These are phyloP conservation scores for Rutidosis leptorrhynchoides DNA, from an alignment of 129 eudicot species.

Conservation along the genomic window DNA sequence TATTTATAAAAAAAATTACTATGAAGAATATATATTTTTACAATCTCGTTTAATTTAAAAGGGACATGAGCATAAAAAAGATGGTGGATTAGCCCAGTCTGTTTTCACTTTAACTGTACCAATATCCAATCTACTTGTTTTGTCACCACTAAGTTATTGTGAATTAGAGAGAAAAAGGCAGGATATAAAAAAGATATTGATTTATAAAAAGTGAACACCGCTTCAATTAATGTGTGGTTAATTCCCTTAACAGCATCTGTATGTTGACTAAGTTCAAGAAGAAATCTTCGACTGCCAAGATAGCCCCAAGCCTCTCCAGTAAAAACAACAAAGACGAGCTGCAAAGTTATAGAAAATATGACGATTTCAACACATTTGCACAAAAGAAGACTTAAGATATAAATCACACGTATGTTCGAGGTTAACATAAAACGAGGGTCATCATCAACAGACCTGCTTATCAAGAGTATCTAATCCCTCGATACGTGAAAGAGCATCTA, in stretches of 20 bases:
- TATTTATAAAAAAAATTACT: neutral
- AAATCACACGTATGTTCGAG: neutral
- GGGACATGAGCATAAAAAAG: neutral
- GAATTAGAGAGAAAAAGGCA: neutral
- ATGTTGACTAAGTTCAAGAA: slow-evolving; percentile 79
- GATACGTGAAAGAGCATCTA: slow-evolving; percentile 86
- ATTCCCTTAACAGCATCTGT: slow-evolving; percentile 71
- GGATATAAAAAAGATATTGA: neutral
- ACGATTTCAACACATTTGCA: neutral
- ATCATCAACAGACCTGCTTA: slow-evolving; percentile 68
- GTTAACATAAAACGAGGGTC: neutral
- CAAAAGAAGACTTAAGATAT: neutral
- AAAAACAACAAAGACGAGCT: slow-evolving; percentile 79
- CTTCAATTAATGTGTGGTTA: slow-evolving; percentile 56
- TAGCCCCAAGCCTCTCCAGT: slow-evolving; percentile 99
- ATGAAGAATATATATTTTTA: neutral
- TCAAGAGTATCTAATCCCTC: slow-evolving; percentile 51
- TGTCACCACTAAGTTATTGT: neutral
- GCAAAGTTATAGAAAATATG: slow-evolving; percentile 17
- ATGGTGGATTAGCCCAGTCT: neutral
- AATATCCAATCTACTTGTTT: neutral
- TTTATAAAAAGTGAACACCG: slow-evolving; percentile 43
- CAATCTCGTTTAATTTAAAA: neutral
- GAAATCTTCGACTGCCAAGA: slow-evolving; percentile 92
- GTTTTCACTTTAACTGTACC: neutral